Evolutionary conservation across 352 stramenopile species (phyloP), one percentile per base, ranked within the genome.

Genomic region (Pythium monospermum): DNA sequence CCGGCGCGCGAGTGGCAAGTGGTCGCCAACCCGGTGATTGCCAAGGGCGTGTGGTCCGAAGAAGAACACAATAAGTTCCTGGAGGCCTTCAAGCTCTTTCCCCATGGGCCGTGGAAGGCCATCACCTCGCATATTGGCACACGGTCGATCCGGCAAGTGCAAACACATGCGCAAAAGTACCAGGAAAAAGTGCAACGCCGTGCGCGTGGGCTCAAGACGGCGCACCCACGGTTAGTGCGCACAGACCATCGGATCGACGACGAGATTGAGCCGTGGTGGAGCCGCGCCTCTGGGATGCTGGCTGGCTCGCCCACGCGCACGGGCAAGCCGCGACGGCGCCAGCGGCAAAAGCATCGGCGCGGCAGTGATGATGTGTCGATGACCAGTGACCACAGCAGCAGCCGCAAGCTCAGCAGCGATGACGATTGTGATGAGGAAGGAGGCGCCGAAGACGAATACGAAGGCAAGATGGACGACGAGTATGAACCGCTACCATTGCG

Each of bases 11-110:
- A n/a, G n/a, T n/a, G n/a, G n/a, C n/a, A n/a, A n/a, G n/a, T n/a
- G n/a, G n/a, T n/a, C n/a, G n/a, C n/a, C n/a, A n/a, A n/a, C n/a
- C n/a, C n/a, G n/a, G n/a, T n/a, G n/a, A n/a, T n/a, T n/a, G n/a
- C 23, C 10, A 56, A 48, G 21, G 50, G 50, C 23, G 39, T 59
- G 21, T 67, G 59, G 59, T 43, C 52, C 12, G 40, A 62, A 33
- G 52, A 62, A 2, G 59, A 67, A 36, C 59, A 67, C 36, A 40
- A 49, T 3, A 44, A 46, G 21, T 67, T 67, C 39, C 33, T 67
- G 8, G 44, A 62, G 3, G 59, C 46, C 6, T 53, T 67, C 31
- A 57, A 67, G 37, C 30, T 48, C 35, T 67, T 50, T 47, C 59
- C 59, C 0, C 40, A 50, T 3, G 53, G 53, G 0, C 53, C 53